Evolutionary conservation across 495 filamentous ascomycete genomes (phyloP).

Genomic region (Penicillium verhagenii): DNA sequence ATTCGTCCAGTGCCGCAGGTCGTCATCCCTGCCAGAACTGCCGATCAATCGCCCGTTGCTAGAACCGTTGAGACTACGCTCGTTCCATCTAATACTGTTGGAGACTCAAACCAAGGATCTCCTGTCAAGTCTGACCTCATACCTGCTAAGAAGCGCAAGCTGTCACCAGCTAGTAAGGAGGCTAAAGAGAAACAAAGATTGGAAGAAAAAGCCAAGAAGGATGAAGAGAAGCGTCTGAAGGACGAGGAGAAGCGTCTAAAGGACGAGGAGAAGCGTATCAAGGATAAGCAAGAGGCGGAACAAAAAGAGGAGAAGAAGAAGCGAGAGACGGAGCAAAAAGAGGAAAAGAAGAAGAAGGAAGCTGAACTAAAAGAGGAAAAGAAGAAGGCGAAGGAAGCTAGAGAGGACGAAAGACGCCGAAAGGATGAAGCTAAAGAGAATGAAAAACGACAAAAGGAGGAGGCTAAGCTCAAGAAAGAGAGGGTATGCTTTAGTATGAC

Average conservation of each 20-base stretch:
- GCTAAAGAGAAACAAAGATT: constrained; percentile 31
- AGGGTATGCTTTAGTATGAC: constrained; percentile 41
- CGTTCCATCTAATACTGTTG: not conserved
- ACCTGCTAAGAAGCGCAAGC: constrained; percentile 51
- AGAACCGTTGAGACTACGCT: not conserved
- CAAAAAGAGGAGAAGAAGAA: constrained; percentile 48
- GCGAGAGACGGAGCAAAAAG: constrained; percentile 41
- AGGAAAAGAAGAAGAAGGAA: constrained; percentile 48
- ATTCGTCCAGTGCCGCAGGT: not conserved
- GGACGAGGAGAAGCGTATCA: constrained; percentile 45
- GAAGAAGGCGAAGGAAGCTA: constrained; percentile 61
- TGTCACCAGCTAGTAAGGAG: constrained; percentile 53
- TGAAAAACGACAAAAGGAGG: constrained; percentile 58
- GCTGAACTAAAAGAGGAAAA: constrained; percentile 40
- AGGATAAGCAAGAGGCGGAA: constrained; percentile 29
- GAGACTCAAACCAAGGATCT: not conserved
- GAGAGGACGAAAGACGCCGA: constrained; percentile 57
- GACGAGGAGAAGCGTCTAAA: constrained; percentile 44
- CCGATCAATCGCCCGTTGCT: not conserved
- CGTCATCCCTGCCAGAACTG: not conserved
- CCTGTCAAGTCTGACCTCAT: constrained; percentile 10
- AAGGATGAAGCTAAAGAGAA: constrained; percentile 61
- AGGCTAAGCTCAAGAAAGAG: constrained; percentile 67
- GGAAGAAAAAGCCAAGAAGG: constrained; percentile 34
- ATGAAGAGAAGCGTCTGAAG: constrained; percentile 51